Conservation (phyloP, 1,284 basidiomycete species). For the Malassezia japonica region DNA sequence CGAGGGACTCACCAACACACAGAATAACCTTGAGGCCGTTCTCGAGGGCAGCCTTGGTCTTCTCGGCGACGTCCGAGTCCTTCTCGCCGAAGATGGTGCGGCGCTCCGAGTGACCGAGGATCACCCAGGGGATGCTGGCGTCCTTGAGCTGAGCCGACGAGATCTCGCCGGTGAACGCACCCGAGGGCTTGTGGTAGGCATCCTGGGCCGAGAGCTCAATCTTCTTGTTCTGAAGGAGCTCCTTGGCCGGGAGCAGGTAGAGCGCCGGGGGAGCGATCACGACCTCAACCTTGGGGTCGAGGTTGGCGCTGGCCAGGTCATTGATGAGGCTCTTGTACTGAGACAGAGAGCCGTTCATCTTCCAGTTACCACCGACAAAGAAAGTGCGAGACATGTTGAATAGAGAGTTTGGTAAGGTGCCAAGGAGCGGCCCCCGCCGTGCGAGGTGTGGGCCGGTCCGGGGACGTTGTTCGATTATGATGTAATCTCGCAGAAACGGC, state of each 20-base stretch:
- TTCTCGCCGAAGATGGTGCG: constrained; percentile 83
- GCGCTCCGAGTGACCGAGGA: constrained; percentile 96
- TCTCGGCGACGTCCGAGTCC: constrained; percentile 71
- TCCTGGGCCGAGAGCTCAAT: constrained; percentile 74
- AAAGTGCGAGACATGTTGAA: constrained; percentile 35
- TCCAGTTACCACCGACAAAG: constrained; percentile 47
- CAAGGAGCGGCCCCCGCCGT: background rate
- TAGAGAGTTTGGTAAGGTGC: background rate
- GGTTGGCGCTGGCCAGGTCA: constrained; percentile 32
- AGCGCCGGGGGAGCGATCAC: constrained; percentile 44
- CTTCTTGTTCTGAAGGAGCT: constrained; percentile 23
- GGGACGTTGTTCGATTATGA: background rate
- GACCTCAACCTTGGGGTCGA: constrained; percentile 43
- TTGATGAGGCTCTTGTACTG: constrained; percentile 39
- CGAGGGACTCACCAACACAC: constrained; percentile 88
- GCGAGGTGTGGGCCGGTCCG: background rate
- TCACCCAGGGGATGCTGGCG: constrained; percentile 77
- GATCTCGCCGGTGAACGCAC: constrained; percentile 71
- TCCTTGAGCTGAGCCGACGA: constrained; percentile 63
- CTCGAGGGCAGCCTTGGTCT: constrained; percentile 66
- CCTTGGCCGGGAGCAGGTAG: constrained; percentile 38
- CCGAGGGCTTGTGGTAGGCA: constrained; percentile 70
- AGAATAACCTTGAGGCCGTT: constrained; percentile 75
- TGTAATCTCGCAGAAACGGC: background rate
- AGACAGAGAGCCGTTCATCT: constrained; percentile 48